These are phyloP conservation scores for Clarkia xantiana DNA, from an alignment of 345 rosid genomes.

Conservation along the genomic window DNA sequence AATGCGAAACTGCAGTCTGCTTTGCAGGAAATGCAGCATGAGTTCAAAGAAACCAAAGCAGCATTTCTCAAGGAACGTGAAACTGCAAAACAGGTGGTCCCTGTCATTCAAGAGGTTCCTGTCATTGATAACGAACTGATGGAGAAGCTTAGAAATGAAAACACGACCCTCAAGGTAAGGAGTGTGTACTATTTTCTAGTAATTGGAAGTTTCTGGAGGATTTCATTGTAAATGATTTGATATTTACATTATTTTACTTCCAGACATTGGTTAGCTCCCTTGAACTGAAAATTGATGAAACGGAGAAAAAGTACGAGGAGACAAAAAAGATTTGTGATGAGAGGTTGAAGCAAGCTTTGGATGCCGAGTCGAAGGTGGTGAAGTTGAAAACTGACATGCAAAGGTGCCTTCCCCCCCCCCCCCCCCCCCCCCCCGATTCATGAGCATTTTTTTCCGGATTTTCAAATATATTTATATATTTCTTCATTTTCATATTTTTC, in stretches of 20 bases:
- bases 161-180: conserved; percentile 76
- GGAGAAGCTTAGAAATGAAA: conserved; percentile 68
- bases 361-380: conserved; percentile 71
- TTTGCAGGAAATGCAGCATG: conserved; percentile 61
- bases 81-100: conserved; percentile 53
- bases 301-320: conserved; percentile 70
- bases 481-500: conserved; percentile 9
- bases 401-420: conserved; percentile 25
- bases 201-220: too few species aligned
- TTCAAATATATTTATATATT: too few species aligned
- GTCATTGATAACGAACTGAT: conserved; percentile 55
- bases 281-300: conserved; percentile 75
- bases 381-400: conserved; percentile 81
- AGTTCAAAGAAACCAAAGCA: conserved; percentile 74
- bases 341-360: conserved; percentile 82
- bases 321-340: conserved; percentile 66
- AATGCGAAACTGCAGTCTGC: conserved; percentile 68
- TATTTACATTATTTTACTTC: conserved; percentile 6
- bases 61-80: conserved; percentile 57
- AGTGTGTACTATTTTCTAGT: conserved; percentile 7
- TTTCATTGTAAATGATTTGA: background rate
- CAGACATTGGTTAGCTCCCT: conserved; percentile 65
- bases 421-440: conserved; percentile 11
- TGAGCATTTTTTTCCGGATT: too few species aligned
- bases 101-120: conserved; percentile 76